phyloP scores from a whole-genome alignment of 805 yeast species.

The Saccharomycopsis fodiens region DNA sequence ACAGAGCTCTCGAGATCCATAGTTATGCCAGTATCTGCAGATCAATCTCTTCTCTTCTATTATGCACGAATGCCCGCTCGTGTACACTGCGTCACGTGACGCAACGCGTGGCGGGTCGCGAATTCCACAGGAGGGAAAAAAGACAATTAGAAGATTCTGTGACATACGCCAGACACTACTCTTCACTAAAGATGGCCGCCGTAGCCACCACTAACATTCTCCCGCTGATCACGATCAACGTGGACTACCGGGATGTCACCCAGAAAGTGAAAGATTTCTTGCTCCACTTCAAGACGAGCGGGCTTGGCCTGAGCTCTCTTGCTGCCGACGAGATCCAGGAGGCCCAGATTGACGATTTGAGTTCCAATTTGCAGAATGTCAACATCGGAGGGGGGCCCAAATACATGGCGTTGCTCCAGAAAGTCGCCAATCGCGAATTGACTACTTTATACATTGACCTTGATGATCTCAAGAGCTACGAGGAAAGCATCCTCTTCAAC shows the following conservation, averaged over 20 bases:
- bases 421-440: constrained; percentile 75
- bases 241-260: constrained; percentile 64
- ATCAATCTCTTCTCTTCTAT: too few relatives aligned
- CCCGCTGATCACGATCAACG: constrained; percentile 61
- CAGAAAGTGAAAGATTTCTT: constrained; percentile 58
- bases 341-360: constrained; percentile 24
- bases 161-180: too few relatives aligned
- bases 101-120: too few relatives aligned
- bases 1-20: too few relatives aligned
- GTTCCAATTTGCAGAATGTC: constrained; percentile 21
- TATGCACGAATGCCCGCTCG: too few relatives aligned
- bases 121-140: too few relatives aligned
- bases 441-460: constrained; percentile 66
- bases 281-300: constrained; percentile 49
- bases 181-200: constrained; percentile 5
- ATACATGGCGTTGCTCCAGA: constrained; percentile 66
- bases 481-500: constrained; percentile 35
- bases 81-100: too few relatives aligned
- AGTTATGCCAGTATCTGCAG: too few relatives aligned
- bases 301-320: constrained; percentile 15
- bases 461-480: constrained; percentile 75
- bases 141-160: too few relatives aligned
- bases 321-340: constrained; percentile 3
- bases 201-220: constrained; percentile 27
- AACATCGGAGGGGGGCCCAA: constrained; percentile 47